Base-by-base conservation (phyloP, 2,329 filamentous ascomycete species). In the Talaromyces rugulosus region DNA sequence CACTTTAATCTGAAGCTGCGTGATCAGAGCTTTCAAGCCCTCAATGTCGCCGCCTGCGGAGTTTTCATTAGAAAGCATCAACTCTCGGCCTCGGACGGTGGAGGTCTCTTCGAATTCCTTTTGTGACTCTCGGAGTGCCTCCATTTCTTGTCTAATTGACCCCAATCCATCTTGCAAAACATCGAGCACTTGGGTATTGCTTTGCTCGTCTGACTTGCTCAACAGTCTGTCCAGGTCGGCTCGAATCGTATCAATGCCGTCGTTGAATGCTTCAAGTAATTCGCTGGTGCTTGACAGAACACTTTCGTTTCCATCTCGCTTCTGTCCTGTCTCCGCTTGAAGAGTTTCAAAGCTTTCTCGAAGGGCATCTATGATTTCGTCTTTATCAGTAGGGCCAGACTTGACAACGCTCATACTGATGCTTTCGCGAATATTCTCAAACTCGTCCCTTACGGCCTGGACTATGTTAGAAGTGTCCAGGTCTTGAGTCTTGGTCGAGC, bases 181-280 rank as follows among this genome's bases (percentile, higher is more conserved):
- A 63, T 96, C 91, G 0, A 97, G 82, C 58, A 97, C 93, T 75
- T 97, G 92, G 66, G 96, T 91, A 63, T 90, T 94, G 0, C 89
- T 93, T 75, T 94, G 83, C 68, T 96, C 92, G 0, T 86, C 80
- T 5, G 92, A 90, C 77, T 92, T 95, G 71, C 94, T 88, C 27
- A 87, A 82, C 16, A 95, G 83, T 70, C 88, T 88, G 65, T 85
- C 81, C 56, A 96, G 84, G 67, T 97, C 93, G 16, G 85, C 82
- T 5, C 91, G 85, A 36, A 97, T 82, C 51, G 84, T 85, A 63
- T 90, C 89, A 42, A 97, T 82, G 1, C 92, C 91, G 55, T 88
- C 85, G 60, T 86, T 83, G 65, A 89, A 79, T 7, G 83, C 83
- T 66, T 88, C 85, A 6, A 88, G 78, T 27, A 88, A 77, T 64